Evolutionary conservation across 139 green algal species (phyloP).

Genomic region (Zygnema cylindricum): DNA sequence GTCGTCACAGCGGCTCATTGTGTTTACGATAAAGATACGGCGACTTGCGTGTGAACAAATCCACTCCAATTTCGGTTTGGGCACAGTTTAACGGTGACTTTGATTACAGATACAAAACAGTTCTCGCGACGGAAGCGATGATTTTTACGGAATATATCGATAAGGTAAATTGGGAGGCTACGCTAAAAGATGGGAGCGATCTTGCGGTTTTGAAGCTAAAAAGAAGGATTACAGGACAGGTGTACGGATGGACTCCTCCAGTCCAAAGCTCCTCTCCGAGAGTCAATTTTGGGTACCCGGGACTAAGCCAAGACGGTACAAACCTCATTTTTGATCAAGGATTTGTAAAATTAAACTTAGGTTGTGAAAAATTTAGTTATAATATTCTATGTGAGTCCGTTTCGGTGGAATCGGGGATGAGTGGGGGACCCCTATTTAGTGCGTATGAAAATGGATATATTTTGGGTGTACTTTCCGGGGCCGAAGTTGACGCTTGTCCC

Average conservation of each 20-base stretch:
- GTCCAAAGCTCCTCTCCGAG: neutral
- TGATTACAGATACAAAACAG: neutral
- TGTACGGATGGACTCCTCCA: neutral
- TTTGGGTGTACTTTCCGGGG: neutral
- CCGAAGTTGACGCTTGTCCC: neutral
- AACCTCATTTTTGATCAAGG: neutral
- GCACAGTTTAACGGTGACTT: neutral
- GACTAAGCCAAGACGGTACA: neutral
- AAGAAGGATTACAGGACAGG: neutral
- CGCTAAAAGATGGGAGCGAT: neutral
- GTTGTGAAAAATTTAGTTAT: neutral
- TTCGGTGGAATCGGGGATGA: neutral
- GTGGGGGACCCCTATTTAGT: neutral
- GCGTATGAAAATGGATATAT: neutral
- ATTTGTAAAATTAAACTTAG: neutral
- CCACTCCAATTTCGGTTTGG: neutral
- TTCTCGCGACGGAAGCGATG: neutral
- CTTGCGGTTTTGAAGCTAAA: neutral
- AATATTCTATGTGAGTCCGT: neutral
- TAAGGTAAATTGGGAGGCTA: neutral
- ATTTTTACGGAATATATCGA: neutral
- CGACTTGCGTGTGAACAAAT: neutral
- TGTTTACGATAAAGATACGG: neutral
- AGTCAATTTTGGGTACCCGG: neutral
- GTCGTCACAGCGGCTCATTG: neutral